phyloP scores from a whole-genome alignment of 2,329 filamentous ascomycete genomes.

The Clonostachys rosea region DNA sequence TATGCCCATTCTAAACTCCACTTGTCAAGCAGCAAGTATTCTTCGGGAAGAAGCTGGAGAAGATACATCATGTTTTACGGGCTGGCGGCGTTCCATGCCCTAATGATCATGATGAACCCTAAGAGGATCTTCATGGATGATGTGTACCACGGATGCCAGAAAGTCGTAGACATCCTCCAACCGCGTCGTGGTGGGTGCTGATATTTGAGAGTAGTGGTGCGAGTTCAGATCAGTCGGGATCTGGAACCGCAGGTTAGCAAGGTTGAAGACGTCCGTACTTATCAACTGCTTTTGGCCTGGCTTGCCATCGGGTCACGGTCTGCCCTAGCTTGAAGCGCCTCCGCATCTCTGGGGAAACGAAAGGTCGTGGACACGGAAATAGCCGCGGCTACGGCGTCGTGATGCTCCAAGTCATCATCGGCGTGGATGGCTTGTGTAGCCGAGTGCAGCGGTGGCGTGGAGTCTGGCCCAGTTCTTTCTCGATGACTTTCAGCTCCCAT shows the following conservation, averaged over 20 bases:
- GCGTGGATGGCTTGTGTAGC: constrained; percentile 76
- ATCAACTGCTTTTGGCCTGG: constrained; percentile 48
- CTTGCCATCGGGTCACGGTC: too few relatives aligned
- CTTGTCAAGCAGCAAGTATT: too few relatives aligned
- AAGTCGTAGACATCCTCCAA: constrained; percentile 79
- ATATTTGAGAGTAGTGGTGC: constrained; percentile 80
- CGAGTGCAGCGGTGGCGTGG: not conserved
- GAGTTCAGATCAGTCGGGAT: constrained; percentile 48
- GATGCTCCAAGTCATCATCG: constrained; percentile 70
- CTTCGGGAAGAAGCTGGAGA: too few relatives aligned
- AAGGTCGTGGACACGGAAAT: constrained; percentile 91
- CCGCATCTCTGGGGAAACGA: constrained; percentile 70
- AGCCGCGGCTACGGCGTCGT: constrained; percentile 79
- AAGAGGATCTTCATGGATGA: constrained; percentile 75
- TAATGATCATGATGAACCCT: constrained; percentile 81
- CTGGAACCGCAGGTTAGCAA: constrained; percentile 17
- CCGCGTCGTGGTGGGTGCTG: constrained; percentile 75
- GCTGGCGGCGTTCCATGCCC: constrained; percentile 81
- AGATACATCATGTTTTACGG: constrained; percentile 20
- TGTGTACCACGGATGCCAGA: constrained; percentile 93
- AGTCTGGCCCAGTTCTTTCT: too few relatives aligned
- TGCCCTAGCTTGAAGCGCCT: constrained; percentile 43
- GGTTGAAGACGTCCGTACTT: constrained; percentile 10
- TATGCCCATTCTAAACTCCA: too few relatives aligned
- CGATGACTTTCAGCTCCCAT: too few relatives aligned